phyloP scores from a whole-genome alignment of 768 basidiomycete species.

The Pleurotus tuoliensis region DNA sequence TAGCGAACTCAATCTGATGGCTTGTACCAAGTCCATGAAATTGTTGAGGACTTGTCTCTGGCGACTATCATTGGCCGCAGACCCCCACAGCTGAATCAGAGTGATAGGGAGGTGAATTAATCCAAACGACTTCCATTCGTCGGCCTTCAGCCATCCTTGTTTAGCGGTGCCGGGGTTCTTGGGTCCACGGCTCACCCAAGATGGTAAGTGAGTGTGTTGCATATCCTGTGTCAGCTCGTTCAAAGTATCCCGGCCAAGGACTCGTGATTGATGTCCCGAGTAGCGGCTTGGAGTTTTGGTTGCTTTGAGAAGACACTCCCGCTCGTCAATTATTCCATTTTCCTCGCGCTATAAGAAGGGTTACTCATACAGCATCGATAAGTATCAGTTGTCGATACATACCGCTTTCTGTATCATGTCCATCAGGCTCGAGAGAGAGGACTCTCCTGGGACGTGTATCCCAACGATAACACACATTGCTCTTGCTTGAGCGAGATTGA shows the following conservation, averaged over 20 bases:
- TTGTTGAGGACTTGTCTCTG: constrained; percentile 21
- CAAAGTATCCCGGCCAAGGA: neutral
- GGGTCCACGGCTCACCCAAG: constrained; percentile 9
- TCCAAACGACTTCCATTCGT: constrained; percentile 31
- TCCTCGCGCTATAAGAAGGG: neutral
- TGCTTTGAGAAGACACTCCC: neutral
- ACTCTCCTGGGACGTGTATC: too few relatives aligned
- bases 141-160: neutral
- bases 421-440: too few relatives aligned
- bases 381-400: too few relatives aligned
- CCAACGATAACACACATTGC: neutral
- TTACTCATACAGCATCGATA: neutral
- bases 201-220: constrained; percentile 14
- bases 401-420: too few relatives aligned
- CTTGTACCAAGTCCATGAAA: constrained; percentile 31
- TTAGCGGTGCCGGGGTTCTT: too few relatives aligned
- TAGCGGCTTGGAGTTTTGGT: neutral
- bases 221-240: constrained; percentile 15
- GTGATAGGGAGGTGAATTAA: constrained; percentile 31
- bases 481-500: neutral
- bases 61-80: neutral
- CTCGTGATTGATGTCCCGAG: neutral
- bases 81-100: constrained; percentile 31
- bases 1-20: constrained; percentile 25
- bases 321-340: neutral